Evolutionary conservation across 1,139 yeast species (phyloP).

Genomic region (Kodamaea plutei): DNA sequence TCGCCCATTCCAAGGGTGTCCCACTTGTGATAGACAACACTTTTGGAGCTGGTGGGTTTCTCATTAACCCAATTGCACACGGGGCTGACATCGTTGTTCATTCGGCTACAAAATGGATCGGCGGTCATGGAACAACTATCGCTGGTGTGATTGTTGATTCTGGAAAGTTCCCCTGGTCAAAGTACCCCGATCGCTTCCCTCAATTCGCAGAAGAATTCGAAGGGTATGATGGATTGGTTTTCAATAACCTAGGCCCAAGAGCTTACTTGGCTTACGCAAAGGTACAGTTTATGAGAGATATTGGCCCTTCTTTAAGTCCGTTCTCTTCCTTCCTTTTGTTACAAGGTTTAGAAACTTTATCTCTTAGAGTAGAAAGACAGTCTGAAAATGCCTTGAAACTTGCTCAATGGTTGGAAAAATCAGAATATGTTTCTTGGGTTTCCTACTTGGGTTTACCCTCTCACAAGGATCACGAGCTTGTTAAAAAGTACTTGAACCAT

Average conservation of each 20-base stretch:
- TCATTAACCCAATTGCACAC: slow-evolving; percentile 76
- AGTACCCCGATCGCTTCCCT: slow-evolving; percentile 83
- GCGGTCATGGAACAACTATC: slow-evolving; percentile 95
- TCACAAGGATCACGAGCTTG: slow-evolving; percentile 77
- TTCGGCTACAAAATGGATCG: slow-evolving; percentile 96
- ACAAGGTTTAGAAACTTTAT: slow-evolving; percentile 91
- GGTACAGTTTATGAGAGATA: slow-evolving; percentile 83
- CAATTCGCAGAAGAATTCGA: slow-evolving; percentile 87
- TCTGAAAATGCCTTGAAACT: slow-evolving; percentile 77
- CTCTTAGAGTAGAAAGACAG: slow-evolving; percentile 91
- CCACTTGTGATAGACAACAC: slow-evolving; percentile 96
- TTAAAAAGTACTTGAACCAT: slow-evolving; percentile 68
- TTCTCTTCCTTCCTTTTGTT: slow-evolving; percentile 80
- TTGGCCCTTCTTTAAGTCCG: slow-evolving; percentile 88
- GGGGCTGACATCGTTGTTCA: slow-evolving; percentile 90
- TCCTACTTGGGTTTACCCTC: slow-evolving; percentile 86
- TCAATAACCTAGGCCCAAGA: slow-evolving; percentile 71
- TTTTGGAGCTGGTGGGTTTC: slow-evolving; percentile 94
- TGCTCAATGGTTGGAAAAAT: slow-evolving; percentile 70
- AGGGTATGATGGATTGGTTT: slow-evolving; percentile 86
- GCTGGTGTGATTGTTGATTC: slow-evolving; percentile 89
- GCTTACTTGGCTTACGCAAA: slow-evolving; percentile 82
- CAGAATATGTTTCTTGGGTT: slow-evolving; percentile 78
- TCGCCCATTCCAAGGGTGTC: slow-evolving; percentile 85
- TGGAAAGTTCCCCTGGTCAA: slow-evolving; percentile 88